Percentiles rank a stretch among this genome's conserved stretches.
Conservation (phyloP, 2,329 filamentous ascomycete genomes). For the Gaeumannomyces sp. region DNA sequence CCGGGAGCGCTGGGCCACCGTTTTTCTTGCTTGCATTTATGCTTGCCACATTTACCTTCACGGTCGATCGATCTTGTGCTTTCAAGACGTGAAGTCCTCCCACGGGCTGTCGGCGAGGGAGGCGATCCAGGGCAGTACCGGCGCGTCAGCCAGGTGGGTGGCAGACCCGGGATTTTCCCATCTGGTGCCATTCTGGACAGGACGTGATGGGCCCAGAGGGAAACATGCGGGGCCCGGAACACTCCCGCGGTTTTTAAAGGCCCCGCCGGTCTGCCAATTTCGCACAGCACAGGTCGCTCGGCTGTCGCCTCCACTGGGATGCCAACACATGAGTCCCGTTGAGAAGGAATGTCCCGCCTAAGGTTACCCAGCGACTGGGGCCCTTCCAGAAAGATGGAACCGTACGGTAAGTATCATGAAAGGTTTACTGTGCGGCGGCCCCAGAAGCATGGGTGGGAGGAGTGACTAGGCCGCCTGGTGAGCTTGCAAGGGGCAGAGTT, state of each 20-base stretch:
- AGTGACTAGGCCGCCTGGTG: background rate
- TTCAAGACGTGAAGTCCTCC: background rate
- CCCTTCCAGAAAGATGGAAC: background rate
- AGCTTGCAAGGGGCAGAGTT: background rate
- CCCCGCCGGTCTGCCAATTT: background rate
- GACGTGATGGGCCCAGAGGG: background rate
- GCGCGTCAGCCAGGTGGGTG: background rate
- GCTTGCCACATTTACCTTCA: background rate
- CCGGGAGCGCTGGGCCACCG: too few relatives aligned
- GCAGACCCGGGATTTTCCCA: background rate
- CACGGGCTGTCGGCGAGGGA: background rate
- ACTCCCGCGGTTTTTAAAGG: constrained; percentile 2
- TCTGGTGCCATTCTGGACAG: background rate
- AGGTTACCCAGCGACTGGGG: background rate
- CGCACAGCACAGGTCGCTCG: background rate
- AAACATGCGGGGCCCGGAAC: constrained; percentile 7
- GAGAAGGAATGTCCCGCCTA: background rate
- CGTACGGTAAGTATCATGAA: background rate
- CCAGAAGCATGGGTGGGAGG: background rate
- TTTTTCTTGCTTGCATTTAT: background rate
- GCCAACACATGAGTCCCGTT: background rate
- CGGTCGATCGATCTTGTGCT: background rate
- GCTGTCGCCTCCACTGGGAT: background rate
- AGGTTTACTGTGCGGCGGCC: background rate
- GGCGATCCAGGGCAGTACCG: background rate